phyloP scores from a whole-genome alignment of 1,139 yeast species.

The Geotrichum aggregatum region DNA sequence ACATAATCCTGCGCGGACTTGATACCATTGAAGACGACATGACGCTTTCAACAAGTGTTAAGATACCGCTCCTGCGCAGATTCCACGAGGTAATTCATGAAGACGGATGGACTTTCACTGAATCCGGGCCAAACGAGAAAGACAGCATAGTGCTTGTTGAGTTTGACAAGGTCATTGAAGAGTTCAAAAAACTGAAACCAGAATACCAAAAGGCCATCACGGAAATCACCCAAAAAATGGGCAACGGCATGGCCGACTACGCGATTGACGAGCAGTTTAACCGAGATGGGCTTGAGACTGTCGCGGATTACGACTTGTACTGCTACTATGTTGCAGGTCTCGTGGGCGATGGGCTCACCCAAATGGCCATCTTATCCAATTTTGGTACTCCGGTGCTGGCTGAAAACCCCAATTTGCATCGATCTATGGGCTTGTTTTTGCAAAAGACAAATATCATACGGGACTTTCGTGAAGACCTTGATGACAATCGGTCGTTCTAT shows the following conservation, averaged over 20 bases:
- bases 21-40: constrained; percentile 97
- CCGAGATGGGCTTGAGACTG: constrained; percentile 69
- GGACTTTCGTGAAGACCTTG: constrained; percentile 87
- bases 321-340: constrained; percentile 97
- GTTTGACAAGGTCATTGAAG: constrained; percentile 63
- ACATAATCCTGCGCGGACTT: constrained; percentile 78
- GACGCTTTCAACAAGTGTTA: constrained; percentile 66
- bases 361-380: constrained; percentile 50
- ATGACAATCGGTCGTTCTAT: constrained; percentile 93
- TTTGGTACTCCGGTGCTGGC: constrained; percentile 47
- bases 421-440: constrained; percentile 90
- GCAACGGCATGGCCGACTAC: constrained; percentile 96
- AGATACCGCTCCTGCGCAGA: constrained; percentile 66
- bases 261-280: constrained; percentile 71
- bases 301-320: constrained; percentile 79
- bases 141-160: constrained; percentile 77
- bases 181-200: constrained; percentile 67
- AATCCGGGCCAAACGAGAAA: constrained; percentile 61
- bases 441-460: constrained; percentile 94
- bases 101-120: constrained; percentile 77
- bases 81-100: constrained; percentile 57
- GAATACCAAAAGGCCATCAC: constrained; percentile 73
- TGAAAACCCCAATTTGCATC: constrained; percentile 55
- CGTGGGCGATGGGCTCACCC: constrained; percentile 92
- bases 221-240: constrained; percentile 81